Evolutionary conservation across 768 basidiomycete species (phyloP).

Genomic region (Hypsizygus marmoreus): DNA sequence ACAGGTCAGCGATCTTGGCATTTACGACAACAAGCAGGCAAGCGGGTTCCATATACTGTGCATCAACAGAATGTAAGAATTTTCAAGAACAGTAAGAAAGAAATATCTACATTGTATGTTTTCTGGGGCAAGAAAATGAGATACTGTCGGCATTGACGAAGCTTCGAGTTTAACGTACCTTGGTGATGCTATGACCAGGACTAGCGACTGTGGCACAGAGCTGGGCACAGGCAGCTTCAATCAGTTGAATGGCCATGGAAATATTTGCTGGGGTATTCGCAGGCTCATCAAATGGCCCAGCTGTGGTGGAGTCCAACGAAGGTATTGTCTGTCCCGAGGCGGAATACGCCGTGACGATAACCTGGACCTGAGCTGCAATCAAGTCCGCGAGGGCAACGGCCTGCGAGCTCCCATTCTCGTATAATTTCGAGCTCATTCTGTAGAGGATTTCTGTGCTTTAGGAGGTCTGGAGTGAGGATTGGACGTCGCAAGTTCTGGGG

Average conservation of each 20-base stretch:
- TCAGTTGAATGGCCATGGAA: slow-evolving; percentile 22
- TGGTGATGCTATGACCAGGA: slow-evolving; percentile 27
- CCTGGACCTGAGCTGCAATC: background rate
- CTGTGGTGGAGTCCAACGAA: background rate
- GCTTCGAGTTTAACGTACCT: slow-evolving; percentile 20
- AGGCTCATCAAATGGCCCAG: background rate
- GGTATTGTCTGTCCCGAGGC: background rate
- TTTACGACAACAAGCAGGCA: slow-evolving; percentile 31
- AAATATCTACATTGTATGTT: slow-evolving; percentile 15
- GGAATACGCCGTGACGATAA: background rate
- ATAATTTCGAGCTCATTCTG: too few species aligned
- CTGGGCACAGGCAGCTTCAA: slow-evolving; percentile 31
- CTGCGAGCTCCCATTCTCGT: too few species aligned
- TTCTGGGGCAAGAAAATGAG: slow-evolving; percentile 8
- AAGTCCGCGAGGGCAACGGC: background rate
- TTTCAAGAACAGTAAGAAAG: background rate
- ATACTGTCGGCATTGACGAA: background rate
- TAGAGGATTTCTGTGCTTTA: too few species aligned
- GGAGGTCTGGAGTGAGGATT: too few species aligned
- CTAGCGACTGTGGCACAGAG: slow-evolving; percentile 24
- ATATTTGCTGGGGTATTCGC: background rate
- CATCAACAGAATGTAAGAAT: background rate
- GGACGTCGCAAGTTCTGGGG: too few species aligned
- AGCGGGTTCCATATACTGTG: slow-evolving; percentile 28
- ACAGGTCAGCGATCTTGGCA: slow-evolving; percentile 34